phyloP scores from a whole-genome alignment of 768 basidiomycete species.

The Ramaria sp. region DNA sequence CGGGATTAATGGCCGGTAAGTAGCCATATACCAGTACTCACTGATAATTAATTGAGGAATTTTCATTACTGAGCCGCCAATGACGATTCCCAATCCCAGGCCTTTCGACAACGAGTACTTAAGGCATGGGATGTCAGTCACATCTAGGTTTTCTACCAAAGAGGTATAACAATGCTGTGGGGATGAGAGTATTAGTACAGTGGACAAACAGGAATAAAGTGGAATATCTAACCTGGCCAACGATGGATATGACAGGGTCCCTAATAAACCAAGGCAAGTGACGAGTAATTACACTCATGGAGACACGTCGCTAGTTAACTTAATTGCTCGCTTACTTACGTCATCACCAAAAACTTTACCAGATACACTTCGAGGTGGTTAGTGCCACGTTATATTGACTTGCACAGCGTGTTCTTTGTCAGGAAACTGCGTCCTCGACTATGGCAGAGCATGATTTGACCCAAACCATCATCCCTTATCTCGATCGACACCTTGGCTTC shows the following conservation, averaged over 20 bases:
- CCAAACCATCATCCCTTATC: constrained; percentile 78
- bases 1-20: constrained; percentile 5
- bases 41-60: constrained; percentile 86
- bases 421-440: constrained; percentile 14
- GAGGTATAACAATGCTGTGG: constrained; percentile 80
- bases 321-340: neutral
- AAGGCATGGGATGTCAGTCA: constrained; percentile 70
- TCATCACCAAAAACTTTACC: constrained; percentile 7
- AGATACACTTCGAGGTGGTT: neutral
- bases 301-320: neutral
- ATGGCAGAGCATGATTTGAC: constrained; percentile 92
- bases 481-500: constrained; percentile 92
- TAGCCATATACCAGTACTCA: constrained; percentile 26
- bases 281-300: constrained; percentile 67
- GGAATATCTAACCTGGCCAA: constrained; percentile 55
- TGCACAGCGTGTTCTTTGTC: neutral
- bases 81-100: constrained; percentile 83
- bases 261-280: constrained; percentile 81
- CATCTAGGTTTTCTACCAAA: constrained; percentile 76
- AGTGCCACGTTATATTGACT: neutral
- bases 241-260: constrained; percentile 68
- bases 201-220: neutral
- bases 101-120: constrained; percentile 90
- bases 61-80: constrained; percentile 92
- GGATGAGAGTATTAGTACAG: neutral